These are phyloP conservation scores for Basipetospora chlamydospora DNA, from an alignment of 2,329 filamentous ascomycete genomes.

Conservation along the genomic window DNA sequence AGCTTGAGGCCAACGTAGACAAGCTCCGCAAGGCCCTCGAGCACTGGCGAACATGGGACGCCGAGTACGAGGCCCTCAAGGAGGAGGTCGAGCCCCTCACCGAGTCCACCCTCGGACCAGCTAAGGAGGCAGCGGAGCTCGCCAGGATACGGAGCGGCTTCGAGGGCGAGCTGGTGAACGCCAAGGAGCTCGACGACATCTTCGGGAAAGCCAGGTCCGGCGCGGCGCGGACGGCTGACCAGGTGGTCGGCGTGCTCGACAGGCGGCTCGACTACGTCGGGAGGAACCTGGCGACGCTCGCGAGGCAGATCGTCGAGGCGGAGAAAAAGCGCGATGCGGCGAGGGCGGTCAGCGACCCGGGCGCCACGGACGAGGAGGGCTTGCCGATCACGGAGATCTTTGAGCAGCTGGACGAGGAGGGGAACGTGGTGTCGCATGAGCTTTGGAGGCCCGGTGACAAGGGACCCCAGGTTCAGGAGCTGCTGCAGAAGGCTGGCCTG, in stretches of 20 bases:
- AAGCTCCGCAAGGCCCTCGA: slow-evolving; percentile 60
- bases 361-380: slow-evolving; percentile 45
- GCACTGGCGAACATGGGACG: slow-evolving; percentile 83
- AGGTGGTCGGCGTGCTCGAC: slow-evolving; percentile 46
- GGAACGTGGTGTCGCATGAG: slow-evolving; percentile 59
- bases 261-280: slow-evolving; percentile 81
- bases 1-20: slow-evolving; percentile 59
- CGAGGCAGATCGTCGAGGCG: slow-evolving; percentile 54
- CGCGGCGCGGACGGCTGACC: slow-evolving; percentile 15
- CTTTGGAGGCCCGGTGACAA: slow-evolving; percentile 53
- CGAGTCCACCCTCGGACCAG: slow-evolving; percentile 30
- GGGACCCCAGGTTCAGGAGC: slow-evolving; percentile 53
- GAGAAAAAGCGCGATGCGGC: slow-evolving; percentile 40
- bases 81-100: slow-evolving; percentile 63
- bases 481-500: slow-evolving; percentile 63
- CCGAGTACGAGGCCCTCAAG: slow-evolving; percentile 80
- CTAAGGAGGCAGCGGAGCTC: slow-evolving; percentile 27
- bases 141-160: slow-evolving; percentile 42
- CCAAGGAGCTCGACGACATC: slow-evolving; percentile 38
- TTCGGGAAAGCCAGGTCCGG: slow-evolving; percentile 18
- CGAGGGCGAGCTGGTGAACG: slow-evolving; percentile 46
- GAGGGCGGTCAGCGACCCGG: slow-evolving; percentile 5
- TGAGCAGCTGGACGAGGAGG: slow-evolving; percentile 83
- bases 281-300: slow-evolving; percentile 61
- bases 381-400: slow-evolving; percentile 73